Percentiles rank a stretch among this genome's conserved stretches.
These are phyloP conservation scores for Yamadazyma mexicana DNA, from an alignment of 1,139 yeast genomes.

Conservation along the genomic window DNA sequence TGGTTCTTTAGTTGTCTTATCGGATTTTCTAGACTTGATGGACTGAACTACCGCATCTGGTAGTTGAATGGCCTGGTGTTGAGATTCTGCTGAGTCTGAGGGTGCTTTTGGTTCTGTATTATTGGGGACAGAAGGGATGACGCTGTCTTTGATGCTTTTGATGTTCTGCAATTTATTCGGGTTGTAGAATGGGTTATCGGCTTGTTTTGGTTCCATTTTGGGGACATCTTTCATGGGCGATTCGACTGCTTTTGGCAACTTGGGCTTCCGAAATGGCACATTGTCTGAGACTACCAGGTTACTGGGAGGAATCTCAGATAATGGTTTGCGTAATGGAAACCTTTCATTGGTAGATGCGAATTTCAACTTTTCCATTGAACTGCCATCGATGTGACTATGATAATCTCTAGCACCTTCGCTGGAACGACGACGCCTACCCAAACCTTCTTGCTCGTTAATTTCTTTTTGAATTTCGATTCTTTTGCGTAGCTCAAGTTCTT, in stretches of 20 bases:
- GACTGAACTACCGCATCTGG: conserved; percentile 18
- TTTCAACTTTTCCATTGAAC: background rate
- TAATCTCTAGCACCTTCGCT: background rate
- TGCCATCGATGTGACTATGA: background rate
- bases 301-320: conserved; percentile 18
- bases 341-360: background rate
- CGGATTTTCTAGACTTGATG: conserved; percentile 14
- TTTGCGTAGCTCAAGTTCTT: conserved; percentile 26
- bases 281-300: background rate
- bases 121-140: no score
- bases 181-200: conserved; percentile 1
- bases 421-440: background rate
- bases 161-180: no score
- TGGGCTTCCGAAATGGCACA: conserved; percentile 25
- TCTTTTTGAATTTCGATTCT: conserved; percentile 29
- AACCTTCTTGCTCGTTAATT: conserved; percentile 15
- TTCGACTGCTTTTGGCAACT: conserved; percentile 16
- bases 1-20: conserved; percentile 3
- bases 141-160: no score
- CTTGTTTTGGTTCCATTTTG: no score
- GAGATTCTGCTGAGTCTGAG: no score
- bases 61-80: conserved; percentile 6
- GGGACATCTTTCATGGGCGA: no score
- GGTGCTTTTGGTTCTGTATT: no score
- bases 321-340: conserved; percentile 3